These are phyloP conservation scores for Basipetospora sp. DNA, from an alignment of 2,329 filamentous ascomycete genomes.

Conservation along the genomic window DNA sequence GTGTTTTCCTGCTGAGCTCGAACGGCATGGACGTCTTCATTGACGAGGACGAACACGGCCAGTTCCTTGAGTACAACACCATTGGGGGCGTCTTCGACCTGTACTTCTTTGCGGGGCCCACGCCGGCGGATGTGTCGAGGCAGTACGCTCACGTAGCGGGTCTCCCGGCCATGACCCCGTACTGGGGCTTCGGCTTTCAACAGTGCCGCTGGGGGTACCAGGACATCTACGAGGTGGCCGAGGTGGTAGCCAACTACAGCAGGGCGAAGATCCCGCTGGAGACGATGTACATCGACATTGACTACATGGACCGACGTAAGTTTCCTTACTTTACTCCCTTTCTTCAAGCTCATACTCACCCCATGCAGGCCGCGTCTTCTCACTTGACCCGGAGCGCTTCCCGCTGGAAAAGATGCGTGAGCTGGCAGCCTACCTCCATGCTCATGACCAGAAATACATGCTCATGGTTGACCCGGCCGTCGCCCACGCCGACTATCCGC, in stretches of 20 bases:
- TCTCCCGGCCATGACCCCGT: constrained; percentile 43
- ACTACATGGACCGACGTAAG: constrained; percentile 6
- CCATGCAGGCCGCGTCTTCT: constrained; percentile 35
- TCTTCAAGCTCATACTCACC: constrained; percentile 1
- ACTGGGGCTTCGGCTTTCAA: constrained; percentile 43
- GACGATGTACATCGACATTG: constrained; percentile 18
- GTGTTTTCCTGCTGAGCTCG: constrained; percentile 55
- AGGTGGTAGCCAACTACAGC: constrained; percentile 51
- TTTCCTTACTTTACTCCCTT: background rate
- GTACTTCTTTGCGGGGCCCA: constrained; percentile 44
- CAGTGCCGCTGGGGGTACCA: constrained; percentile 45
- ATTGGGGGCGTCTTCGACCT: constrained; percentile 59
- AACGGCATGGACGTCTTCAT: constrained; percentile 64
- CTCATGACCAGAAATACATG: constrained; percentile 53
- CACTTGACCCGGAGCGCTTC: constrained; percentile 49
- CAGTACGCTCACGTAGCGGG: constrained; percentile 43
- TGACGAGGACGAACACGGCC: constrained; percentile 40
- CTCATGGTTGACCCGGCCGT: constrained; percentile 65
- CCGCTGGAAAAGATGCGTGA: constrained; percentile 47
- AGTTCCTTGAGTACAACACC: constrained; percentile 63
- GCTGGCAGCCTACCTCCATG: constrained; percentile 51
- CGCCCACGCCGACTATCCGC: constrained; percentile 29
- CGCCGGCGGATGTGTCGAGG: constrained; percentile 36
- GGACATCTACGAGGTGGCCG: constrained; percentile 47
- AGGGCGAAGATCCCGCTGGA: constrained; percentile 48